phyloP scores from a whole-genome alignment of 2,329 filamentous ascomycete species.

The Geosmithia putterillii region DNA sequence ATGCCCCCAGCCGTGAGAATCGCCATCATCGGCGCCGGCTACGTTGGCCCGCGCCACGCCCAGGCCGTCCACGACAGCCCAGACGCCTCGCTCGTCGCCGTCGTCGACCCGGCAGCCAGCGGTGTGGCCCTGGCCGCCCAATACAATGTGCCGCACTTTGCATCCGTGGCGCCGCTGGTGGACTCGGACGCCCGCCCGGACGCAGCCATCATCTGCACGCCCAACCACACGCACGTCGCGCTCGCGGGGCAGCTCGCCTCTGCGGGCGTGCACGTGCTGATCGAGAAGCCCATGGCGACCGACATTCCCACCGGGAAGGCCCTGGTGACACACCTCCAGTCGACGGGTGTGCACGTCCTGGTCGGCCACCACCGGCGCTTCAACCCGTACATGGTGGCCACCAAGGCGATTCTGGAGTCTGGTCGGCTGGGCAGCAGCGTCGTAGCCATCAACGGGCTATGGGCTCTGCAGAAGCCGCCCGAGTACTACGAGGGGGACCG shows the following conservation, averaged over 20 bases:
- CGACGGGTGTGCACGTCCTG: slow-evolving; percentile 26
- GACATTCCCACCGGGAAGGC: slow-evolving; percentile 21
- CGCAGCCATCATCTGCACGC: slow-evolving; percentile 46
- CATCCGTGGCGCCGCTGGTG: slow-evolving; percentile 28
- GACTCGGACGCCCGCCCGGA: slow-evolving; percentile 26
- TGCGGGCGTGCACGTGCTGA: slow-evolving; percentile 27
- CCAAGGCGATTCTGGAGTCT: slow-evolving; percentile 29
- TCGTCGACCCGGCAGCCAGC: slow-evolving; percentile 15
- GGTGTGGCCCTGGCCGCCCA: slow-evolving; percentile 9
- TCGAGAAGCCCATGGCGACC: slow-evolving; percentile 44
- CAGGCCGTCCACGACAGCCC: slow-evolving; percentile 13
- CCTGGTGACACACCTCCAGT: slow-evolving; percentile 13
- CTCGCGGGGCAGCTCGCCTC: slow-evolving; percentile 31
- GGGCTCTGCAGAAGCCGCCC: slow-evolving; percentile 37
- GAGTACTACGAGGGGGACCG: slow-evolving; percentile 34
- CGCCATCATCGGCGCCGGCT: slow-evolving; percentile 17
- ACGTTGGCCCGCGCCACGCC: slow-evolving; percentile 18
- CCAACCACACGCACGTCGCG: slow-evolving; percentile 43
- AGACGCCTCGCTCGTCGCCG: slow-evolving; percentile 5
- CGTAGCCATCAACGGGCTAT: slow-evolving; percentile 41
- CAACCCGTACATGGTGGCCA: slow-evolving; percentile 39
- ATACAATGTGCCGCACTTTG: slow-evolving; percentile 9
- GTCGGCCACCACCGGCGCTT: slow-evolving; percentile 49
- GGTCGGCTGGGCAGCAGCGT: slow-evolving; percentile 27
- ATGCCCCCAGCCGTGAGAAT: slow-evolving; percentile 4